phyloP scores from a whole-genome alignment of 192 early-diverging fungal genomes.

The Entomortierella beljakovae region DNA sequence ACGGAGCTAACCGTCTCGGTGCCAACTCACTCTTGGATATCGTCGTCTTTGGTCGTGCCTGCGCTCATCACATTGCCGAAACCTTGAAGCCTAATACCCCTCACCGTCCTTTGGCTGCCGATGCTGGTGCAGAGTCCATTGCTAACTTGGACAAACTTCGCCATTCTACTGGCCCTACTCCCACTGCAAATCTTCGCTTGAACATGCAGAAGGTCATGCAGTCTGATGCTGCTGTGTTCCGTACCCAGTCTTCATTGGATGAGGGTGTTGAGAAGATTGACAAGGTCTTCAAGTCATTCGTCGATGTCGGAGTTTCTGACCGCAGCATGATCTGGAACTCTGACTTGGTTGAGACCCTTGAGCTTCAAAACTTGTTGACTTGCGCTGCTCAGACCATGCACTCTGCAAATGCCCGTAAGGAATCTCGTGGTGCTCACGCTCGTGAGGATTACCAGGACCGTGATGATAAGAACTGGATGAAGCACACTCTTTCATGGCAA shows the following conservation, averaged over 20 bases:
- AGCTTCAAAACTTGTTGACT: constrained; percentile 97
- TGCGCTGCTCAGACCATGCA: constrained; percentile 94
- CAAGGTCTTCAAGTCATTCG: constrained; percentile 81
- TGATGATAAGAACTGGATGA: constrained; percentile 97
- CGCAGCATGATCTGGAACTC: constrained; percentile 98
- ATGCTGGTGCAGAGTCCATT: constrained; percentile 90
- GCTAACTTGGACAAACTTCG: constrained; percentile 96
- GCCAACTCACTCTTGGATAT: constrained; percentile 99
- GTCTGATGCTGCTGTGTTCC: constrained; percentile 96
- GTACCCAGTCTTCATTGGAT: constrained; percentile 88
- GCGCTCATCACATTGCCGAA: constrained; percentile 93
- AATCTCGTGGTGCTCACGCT: constrained; percentile 98
- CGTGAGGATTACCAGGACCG: constrained; percentile 94
- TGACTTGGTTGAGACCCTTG: constrained; percentile 95
- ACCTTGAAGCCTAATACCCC: constrained; percentile 91
- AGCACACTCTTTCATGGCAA: constrained; percentile 97
- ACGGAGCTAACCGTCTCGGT: constrained; percentile 98
- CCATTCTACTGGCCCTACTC: constrained; percentile 80
- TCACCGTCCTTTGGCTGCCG: constrained; percentile 81
- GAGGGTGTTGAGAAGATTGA: constrained; percentile 92
- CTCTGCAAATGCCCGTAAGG: constrained; percentile 92
- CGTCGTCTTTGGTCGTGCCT: constrained; percentile 98
- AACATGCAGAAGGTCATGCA: constrained; percentile 99
- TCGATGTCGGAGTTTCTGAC: constrained; percentile 90
- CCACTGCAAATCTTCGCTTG: constrained; percentile 88